A percentile compares a stretch with the other conserved stretches of the same genome.
These are phyloP conservation scores for Kregervanrija pseudodelftensis DNA, from an alignment of 805 yeast genomes.

Conservation along the genomic window DNA sequence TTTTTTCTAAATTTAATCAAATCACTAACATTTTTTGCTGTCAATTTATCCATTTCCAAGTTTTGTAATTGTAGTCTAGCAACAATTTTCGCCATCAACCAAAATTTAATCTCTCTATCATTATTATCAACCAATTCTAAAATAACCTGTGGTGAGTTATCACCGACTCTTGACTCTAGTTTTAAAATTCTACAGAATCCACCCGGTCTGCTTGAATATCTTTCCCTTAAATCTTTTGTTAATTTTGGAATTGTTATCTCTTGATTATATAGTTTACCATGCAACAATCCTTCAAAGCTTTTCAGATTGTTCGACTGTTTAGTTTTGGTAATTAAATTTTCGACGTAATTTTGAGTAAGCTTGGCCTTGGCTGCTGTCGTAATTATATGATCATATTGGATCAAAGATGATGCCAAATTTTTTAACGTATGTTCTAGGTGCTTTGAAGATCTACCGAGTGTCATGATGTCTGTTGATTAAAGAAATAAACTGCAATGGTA, in stretches of 20 bases:
- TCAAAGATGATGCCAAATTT: constrained; percentile 58
- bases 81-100: constrained; percentile 73
- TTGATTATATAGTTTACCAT: constrained; percentile 40
- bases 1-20: constrained; percentile 38
- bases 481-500: not conserved
- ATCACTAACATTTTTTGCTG: constrained; percentile 49
- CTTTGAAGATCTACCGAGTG: constrained; percentile 37
- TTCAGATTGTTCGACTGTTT: constrained; percentile 29
- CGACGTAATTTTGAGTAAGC: constrained; percentile 57
- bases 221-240: constrained; percentile 51
- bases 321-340: constrained; percentile 55
- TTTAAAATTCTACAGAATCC: constrained; percentile 84
- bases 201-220: constrained; percentile 58
- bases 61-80: constrained; percentile 72
- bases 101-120: constrained; percentile 58
- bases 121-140: constrained; percentile 70
- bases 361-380: constrained; percentile 75
- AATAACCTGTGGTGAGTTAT: constrained; percentile 83
- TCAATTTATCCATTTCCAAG: constrained; percentile 42
- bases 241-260: constrained; percentile 55
- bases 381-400: constrained; percentile 63
- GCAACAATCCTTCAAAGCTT: constrained; percentile 21
- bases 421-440: constrained; percentile 52
- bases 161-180: constrained; percentile 82
- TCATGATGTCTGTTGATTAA: constrained; percentile 12